Percentiles rank a stretch among this genome's conserved stretches.
These are phyloP conservation scores for Claviceps citrina DNA, from an alignment of 2,329 filamentous ascomycete genomes.

Conservation along the genomic window DNA sequence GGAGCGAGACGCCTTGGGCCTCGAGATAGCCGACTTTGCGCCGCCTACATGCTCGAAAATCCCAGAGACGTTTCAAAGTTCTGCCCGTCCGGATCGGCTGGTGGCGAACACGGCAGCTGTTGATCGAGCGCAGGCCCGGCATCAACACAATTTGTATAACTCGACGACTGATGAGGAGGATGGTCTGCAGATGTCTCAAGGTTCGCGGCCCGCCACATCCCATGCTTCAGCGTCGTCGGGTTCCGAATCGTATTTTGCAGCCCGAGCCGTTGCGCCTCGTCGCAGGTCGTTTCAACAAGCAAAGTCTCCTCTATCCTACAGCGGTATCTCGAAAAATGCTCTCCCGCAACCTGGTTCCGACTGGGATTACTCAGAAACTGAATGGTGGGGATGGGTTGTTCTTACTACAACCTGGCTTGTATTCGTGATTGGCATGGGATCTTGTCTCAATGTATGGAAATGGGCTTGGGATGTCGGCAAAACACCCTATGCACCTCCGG, in stretches of 20 bases:
- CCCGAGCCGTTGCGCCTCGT: constrained; percentile 26
- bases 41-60: constrained; percentile 32
- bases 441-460: constrained; percentile 85
- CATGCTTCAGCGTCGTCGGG: constrained; percentile 35
- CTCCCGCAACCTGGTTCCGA: constrained; percentile 35
- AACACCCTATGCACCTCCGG: constrained; percentile 86
- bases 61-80: constrained; percentile 22
- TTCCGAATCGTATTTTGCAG: constrained; percentile 47
- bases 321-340: constrained; percentile 33
- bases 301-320: constrained; percentile 46
- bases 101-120: constrained; percentile 8
- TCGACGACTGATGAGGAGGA: constrained; percentile 74
- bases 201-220: constrained; percentile 27
- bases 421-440: constrained; percentile 93
- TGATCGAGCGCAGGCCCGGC: constrained; percentile 2
- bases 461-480: constrained; percentile 99
- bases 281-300: constrained; percentile 35
- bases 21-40: constrained; percentile 32
- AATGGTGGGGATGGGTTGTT: constrained; percentile 96
- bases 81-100: constrained; percentile 8
- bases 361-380: constrained; percentile 89
- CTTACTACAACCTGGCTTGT: constrained; percentile 84
- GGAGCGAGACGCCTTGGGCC: constrained; percentile 24
- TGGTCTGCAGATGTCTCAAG: constrained; percentile 45
- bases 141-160: constrained; percentile 30